These are phyloP conservation scores for Crithidia thermophila DNA, from an alignment of 208 protist species.

Conservation along the genomic window DNA sequence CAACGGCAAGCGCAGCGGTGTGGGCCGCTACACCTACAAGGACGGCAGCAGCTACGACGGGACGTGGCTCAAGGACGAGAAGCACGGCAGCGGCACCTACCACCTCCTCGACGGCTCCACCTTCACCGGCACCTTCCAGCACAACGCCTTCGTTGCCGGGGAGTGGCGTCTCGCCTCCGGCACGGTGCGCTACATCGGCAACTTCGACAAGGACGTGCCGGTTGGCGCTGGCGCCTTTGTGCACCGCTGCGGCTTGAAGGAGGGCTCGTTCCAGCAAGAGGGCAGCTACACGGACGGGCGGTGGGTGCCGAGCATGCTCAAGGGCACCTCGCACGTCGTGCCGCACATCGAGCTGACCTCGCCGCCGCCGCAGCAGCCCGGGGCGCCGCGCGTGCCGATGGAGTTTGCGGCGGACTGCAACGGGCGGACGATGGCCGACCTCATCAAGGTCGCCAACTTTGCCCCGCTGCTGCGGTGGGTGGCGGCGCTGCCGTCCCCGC, in stretches of 20 bases:
- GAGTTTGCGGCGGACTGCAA: slow-evolving; percentile 60
- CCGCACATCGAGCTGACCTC: slow-evolving; percentile 71
- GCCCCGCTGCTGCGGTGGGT: slow-evolving; percentile 71
- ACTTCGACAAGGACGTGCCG: slow-evolving; percentile 75
- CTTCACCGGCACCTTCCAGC: slow-evolving; percentile 76
- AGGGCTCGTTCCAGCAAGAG: slow-evolving; percentile 79
- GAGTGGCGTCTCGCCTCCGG: slow-evolving; percentile 86
- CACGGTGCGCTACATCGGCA: slow-evolving; percentile 78
- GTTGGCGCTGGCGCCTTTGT: slow-evolving; percentile 82
- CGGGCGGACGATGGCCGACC: slow-evolving; percentile 68
- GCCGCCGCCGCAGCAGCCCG: slow-evolving; percentile 44
- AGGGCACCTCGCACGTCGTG: slow-evolving; percentile 55
- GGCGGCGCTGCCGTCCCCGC: slow-evolving; percentile 36
- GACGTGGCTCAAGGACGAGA: slow-evolving; percentile 69
- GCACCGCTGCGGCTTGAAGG: slow-evolving; percentile 68
- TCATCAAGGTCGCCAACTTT: slow-evolving; percentile 86
- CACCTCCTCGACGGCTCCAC: slow-evolving; percentile 72
- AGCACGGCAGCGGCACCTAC: slow-evolving; percentile 78
- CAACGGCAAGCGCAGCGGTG: slow-evolving; percentile 67
- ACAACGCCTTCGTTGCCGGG: slow-evolving; percentile 74
- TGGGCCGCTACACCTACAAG: slow-evolving; percentile 81
- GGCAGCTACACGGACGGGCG: slow-evolving; percentile 64
- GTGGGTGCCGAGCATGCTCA: slow-evolving; percentile 73
- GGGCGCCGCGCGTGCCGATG: slow-evolving; percentile 63
- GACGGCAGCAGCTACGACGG: slow-evolving; percentile 90